Base-by-base conservation (phyloP, 805 yeast species). In the Vanderwaltozyma verrucispora region DNA sequence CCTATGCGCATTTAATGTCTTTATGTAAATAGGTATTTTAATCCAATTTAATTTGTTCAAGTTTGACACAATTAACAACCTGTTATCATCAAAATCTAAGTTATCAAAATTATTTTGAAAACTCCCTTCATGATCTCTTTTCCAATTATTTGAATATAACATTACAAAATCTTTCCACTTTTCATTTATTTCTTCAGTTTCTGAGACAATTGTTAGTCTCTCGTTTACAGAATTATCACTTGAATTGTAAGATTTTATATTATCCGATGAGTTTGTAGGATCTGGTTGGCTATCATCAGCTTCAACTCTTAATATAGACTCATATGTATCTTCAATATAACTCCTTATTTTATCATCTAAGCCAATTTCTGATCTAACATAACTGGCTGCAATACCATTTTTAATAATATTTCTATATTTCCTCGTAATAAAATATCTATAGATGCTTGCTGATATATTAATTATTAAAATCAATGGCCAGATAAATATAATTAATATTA, bases 1-100 rank as follows among this genome's bases (percentile, higher is more conserved):
- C 41, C 82, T 95, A 53, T 88, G 97, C 0, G 96, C 77, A 56
- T 87, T 86, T 51, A 80, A 65, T 14, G 80, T 70, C 44, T 76
- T 78, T 33, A 88, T 67, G 46, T 74, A 75, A 2, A 80, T 78
- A 0, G 92, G 82, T 30, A 83, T 70, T 53, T 88, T 85, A 34
- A 74, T 64, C 95, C 96, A 88, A 3, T 70, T 67, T 18, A 89
- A 54, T 16, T 57, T 48, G 56, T 84, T 82, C 52, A 88, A 63
- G 44, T 73, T 71, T 2, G 65, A 53, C 25, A 74, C 54, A 28
- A 80, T 77, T 13, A 47, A 47, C 29, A 39, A 40, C 42, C 75
- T 54, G 11, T 63, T 61, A 1, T 54, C 40, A 39, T 61, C 66
- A 39, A 72, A 44, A 6, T 68, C 61, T 25, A 67, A 39, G 8